Evolutionary conservation across 805 yeast genomes (phyloP), one percentile per base, ranked within the genome.

Genomic region (Cephaloascus fragrans): DNA sequence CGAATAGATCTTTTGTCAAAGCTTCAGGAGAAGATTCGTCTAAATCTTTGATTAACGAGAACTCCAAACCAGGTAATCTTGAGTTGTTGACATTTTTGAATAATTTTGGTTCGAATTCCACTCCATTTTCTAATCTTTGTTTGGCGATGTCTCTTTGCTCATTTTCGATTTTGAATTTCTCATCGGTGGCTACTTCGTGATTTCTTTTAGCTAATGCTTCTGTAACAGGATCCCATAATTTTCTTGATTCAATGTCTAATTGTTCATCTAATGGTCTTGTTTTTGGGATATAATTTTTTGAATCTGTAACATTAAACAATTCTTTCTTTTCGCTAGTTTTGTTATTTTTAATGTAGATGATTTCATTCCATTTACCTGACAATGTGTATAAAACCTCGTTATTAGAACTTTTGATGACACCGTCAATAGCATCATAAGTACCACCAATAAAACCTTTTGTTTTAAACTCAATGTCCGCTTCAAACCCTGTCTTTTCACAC

Each of bases 401-500:
- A 2, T 69, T 59, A 20, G 67, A 50, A 4, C 62, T 52, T 52
- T 72, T 77, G 39, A 89, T 69, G 4, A 56, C 59, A 39, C 97
- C 98, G 48, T 76, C 82, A 45, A 93, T 84, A 5, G 84, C 84
- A 57, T 93, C 94, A 59, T 90, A 93, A 3, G 90, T 75, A 17
- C 98, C 98, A 18, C 89, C 73, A 34, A 93, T 84, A 55, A 88
- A 84, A 1, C 98, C 98, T 59, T 93, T 93, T 4, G 93, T 84
- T 56, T 93, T 89, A 63, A 93, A 93, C 47, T 93, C 97, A 38
- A 93, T 82, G 55, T 83, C 90, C 3, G 90, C 87, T 39, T 73
- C 70, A 43, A 72, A 71, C 12, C 75, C 77, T 16, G 69, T 66
- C 9, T 66, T 59, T 4, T 75, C 70, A 50, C 90, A 83, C 48